A percentile compares a stretch with the other conserved stretches of the same genome.
phyloP scores from a whole-genome alignment of 306 rosid species.

The Delonix regia region DNA sequence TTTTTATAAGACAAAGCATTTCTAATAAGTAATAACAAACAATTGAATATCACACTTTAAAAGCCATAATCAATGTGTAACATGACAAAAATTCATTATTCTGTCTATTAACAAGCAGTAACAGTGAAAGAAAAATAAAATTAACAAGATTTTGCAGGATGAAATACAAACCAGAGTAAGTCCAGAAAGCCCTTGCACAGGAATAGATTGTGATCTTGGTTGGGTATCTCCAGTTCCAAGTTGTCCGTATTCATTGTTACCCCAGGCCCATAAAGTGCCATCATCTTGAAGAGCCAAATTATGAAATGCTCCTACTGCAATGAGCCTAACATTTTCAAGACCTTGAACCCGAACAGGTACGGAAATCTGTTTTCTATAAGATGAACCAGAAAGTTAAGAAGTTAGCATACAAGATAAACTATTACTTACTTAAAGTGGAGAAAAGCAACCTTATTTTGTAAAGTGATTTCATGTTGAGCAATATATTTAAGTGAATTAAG shows the following conservation, averaged over 20 bases:
- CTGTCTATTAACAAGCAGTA: constrained; percentile 5
- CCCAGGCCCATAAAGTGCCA: constrained; percentile 99
- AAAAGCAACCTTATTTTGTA: constrained; percentile 4
- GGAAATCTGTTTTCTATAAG: constrained; percentile 80
- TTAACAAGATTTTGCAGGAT: constrained; percentile 16
- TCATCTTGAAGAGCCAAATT: constrained; percentile 96
- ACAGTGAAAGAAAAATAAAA: neutral
- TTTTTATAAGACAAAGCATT: neutral
- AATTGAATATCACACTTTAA: neutral
- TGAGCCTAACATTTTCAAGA: constrained; percentile 83
- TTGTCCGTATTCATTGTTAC: constrained; percentile 98
- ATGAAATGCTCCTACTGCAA: constrained; percentile 98
- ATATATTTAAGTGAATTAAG: constrained; percentile 6
- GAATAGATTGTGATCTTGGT: constrained; percentile 97
- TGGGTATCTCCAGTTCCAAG: constrained; percentile 99
- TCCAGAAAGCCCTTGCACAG: constrained; percentile 88
- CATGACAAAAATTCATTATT: neutral
- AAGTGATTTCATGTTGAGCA: neutral
- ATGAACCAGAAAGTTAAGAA: constrained; percentile 23
- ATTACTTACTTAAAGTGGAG: constrained; percentile 23
- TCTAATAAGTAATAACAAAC: neutral
- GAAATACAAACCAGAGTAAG: constrained; percentile 73
- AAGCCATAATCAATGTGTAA: constrained; percentile 2
- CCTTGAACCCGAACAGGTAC: constrained; percentile 98
- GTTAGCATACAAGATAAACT: constrained; percentile 20